Conservation (phyloP, 202 grass and related monocot species). For the Carex arenaria region DNA sequence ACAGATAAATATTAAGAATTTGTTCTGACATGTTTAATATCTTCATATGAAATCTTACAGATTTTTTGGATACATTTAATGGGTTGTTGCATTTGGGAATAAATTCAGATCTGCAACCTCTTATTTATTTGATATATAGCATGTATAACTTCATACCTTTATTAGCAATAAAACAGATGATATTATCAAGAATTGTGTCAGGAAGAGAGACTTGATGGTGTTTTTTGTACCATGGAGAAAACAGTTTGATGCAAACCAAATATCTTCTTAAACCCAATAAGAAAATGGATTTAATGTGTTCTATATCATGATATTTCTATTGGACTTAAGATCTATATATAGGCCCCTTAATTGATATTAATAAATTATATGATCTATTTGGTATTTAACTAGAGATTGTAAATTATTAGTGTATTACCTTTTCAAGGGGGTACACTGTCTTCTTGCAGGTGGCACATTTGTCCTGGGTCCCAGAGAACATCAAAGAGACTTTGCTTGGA, state of each 20-base stretch:
- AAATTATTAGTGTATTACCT: slow-evolving; percentile 36
- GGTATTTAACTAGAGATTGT: not conserved
- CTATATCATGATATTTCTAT: not conserved
- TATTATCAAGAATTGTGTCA: not conserved
- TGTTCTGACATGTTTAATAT: not conserved
- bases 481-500: slow-evolving; percentile 76
- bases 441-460: slow-evolving; percentile 79
- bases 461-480: slow-evolving; percentile 84
- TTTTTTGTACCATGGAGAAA: not conserved
- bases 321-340: not conserved
- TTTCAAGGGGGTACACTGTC: slow-evolving; percentile 90
- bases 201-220: not conserved
- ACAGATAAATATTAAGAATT: not conserved
- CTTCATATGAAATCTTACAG: not conserved
- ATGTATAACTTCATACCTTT: not conserved
- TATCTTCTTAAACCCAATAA: not conserved
- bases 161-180: not conserved
- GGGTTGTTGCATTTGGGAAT: not conserved
- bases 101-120: not conserved
- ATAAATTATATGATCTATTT: not conserved
- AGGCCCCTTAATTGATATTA: too few species aligned
- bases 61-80: not conserved
- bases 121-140: not conserved
- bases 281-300: not conserved
- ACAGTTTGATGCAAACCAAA: not conserved